These are phyloP conservation scores for Selaginella tamariscina DNA, from an alignment of 75 land plant species.

Conservation along the genomic window DNA sequence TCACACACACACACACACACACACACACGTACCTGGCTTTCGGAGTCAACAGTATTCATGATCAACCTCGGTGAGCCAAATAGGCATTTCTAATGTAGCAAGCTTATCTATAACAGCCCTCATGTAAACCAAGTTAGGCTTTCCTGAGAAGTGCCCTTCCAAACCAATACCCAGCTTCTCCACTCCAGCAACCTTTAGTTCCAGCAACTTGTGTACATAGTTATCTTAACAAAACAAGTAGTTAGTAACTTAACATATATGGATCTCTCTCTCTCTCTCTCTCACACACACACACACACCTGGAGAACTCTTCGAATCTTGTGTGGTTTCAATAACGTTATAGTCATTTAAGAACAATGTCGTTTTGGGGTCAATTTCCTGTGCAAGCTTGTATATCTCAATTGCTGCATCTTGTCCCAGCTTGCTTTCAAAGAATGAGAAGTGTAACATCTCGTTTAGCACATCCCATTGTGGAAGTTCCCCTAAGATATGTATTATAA, in stretches of 20 bases:
- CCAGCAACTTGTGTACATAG: background rate
- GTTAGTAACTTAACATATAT: no score
- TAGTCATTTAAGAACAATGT: constrained; percentile 57
- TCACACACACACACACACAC: background rate
- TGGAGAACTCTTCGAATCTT: background rate
- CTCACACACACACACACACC: no score
- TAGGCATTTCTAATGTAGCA: constrained; percentile 23
- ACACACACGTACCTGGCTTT: background rate
- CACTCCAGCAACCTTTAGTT: background rate
- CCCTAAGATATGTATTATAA: no score
- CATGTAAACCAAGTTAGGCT: constrained; percentile 38
- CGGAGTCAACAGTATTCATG: background rate
- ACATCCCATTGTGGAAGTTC: constrained; percentile 57
- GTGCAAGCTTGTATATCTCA: constrained; percentile 21
- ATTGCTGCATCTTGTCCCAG: constrained; percentile 31
- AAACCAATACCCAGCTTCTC: constrained; percentile 32
- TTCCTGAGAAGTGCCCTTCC: constrained; percentile 37
- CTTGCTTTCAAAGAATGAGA: constrained; percentile 35
- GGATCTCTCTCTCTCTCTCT: no score
- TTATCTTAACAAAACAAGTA: no score
- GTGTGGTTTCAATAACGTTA: constrained; percentile 15
- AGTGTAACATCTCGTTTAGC: constrained; percentile 55
- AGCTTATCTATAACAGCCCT: constrained; percentile 41
- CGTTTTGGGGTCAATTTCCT: constrained; percentile 29
- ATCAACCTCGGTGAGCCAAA: constrained; percentile 72